Percentiles rank a stretch among this genome's conserved stretches.
Conservation (phyloP, 768 basidiomycete species). For the Suillus cothurnatus region DNA sequence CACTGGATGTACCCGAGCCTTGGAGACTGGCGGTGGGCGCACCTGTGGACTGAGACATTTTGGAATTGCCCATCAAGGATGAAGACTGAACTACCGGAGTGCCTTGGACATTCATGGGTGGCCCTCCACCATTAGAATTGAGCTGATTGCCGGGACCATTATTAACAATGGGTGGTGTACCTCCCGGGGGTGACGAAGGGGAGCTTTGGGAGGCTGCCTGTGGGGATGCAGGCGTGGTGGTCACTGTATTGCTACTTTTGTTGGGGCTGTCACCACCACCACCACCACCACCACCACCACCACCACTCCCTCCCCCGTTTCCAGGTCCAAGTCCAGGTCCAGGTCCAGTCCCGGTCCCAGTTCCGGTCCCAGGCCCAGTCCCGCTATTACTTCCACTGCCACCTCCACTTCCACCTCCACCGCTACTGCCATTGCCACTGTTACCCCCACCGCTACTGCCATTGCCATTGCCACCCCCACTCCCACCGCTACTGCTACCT, state of each 20-base stretch:
- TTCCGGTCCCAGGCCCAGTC: not conserved
- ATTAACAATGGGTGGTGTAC: not conserved
- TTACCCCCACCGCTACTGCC: no score
- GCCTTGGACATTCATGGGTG: not conserved
- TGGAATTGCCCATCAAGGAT: not conserved
- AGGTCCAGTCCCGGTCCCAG: not conserved
- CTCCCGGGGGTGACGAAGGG: conserved; percentile 2
- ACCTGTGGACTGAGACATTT: not conserved
- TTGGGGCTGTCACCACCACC: not conserved
- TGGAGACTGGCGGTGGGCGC: conserved; percentile 5
- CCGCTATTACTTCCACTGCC: not conserved
- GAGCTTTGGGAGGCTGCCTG: not conserved
- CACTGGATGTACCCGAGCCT: conserved; percentile 14
- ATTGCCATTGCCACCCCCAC: not conserved
- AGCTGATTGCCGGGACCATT: not conserved
- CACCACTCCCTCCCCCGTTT: not conserved
- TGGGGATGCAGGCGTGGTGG: not conserved
- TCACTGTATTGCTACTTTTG: not conserved
- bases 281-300: not conserved
- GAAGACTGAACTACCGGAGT: conserved; percentile 2
- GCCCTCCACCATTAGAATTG: not conserved
- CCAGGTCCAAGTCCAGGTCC: conserved; percentile 7
- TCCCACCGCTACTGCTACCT: not conserved
- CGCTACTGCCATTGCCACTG: not conserved
- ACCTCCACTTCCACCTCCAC: not conserved